Evolutionary conservation across 2,329 filamentous ascomycete species (phyloP).

Genomic region (Xylaria hypoxylon): DNA sequence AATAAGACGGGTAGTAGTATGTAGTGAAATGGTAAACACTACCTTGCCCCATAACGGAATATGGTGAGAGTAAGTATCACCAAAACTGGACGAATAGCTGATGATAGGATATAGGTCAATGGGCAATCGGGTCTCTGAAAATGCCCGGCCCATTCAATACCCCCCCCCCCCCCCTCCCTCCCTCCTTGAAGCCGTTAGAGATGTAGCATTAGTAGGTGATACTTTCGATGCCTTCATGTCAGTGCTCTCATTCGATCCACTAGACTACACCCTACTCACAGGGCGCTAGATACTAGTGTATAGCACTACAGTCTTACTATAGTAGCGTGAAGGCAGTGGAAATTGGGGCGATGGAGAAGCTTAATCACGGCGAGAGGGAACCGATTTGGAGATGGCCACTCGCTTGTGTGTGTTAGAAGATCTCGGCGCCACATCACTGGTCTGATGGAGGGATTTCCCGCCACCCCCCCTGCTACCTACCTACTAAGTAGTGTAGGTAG

Average conservation of each 20-base stretch:
- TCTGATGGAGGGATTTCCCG: constrained; percentile 43
- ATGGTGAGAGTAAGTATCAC: constrained; percentile 7
- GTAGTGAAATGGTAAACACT: not conserved
- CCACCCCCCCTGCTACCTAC: constrained; percentile 37
- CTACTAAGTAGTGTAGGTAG: too few relatives aligned
- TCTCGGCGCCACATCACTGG: constrained; percentile 43
- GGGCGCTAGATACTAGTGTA: constrained; percentile 2
- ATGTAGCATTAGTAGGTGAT: not conserved
- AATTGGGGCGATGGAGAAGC: constrained; percentile 28
- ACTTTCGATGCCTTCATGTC: constrained; percentile 11
- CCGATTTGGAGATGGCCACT: constrained; percentile 44
- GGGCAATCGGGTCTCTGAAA: constrained; percentile 1
- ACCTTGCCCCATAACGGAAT: not conserved
- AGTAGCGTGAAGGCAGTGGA: constrained; percentile 13
- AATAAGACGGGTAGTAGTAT: constrained; percentile 1
- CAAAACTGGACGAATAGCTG: not conserved
- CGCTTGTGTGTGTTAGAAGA: constrained; percentile 31
- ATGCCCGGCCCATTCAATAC: constrained; percentile 3
- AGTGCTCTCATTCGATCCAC: constrained; percentile 10
- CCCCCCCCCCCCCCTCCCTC: too few relatives aligned
- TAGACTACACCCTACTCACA: constrained; percentile 14
- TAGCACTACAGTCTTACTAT: not conserved
- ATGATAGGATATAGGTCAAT: constrained; percentile 1
- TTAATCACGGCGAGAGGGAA: constrained; percentile 39
- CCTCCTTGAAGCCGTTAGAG: constrained; percentile 14